A percentile compares a stretch with the other conserved stretches of the same genome.
These are phyloP conservation scores for Botrytis byssoidea DNA, from an alignment of 2,329 filamentous ascomycete species.

Conservation along the genomic window DNA sequence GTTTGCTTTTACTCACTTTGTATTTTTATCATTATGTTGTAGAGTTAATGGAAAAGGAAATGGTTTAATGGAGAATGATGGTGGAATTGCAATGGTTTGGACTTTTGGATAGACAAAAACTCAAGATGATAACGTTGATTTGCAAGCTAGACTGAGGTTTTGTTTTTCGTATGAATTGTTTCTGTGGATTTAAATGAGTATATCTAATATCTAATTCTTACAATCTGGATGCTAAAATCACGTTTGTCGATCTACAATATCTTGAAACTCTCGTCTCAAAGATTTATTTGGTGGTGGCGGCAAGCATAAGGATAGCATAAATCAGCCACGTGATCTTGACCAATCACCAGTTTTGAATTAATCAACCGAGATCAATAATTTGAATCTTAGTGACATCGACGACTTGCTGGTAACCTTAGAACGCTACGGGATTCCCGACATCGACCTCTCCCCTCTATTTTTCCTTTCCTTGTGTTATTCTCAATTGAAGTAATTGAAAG, in stretches of 20 bases:
- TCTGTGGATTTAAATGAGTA: not conserved
- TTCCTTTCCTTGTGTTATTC: not conserved
- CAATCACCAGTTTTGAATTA: conserved; percentile 21
- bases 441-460: not conserved
- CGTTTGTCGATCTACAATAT: not conserved
- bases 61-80: not conserved
- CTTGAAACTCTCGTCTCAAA: not conserved
- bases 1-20: not conserved
- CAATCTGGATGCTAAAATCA: not conserved
- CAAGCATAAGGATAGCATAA: not conserved
- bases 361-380: conserved; percentile 21
- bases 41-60: conserved; percentile 14
- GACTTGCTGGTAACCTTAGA: conserved; percentile 5
- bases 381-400: conserved; percentile 16
- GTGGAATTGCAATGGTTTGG: conserved; percentile 15
- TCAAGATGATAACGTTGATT: not conserved
- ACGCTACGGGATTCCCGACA: conserved; percentile 4
- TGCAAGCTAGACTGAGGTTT: not conserved
- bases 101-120: conserved; percentile 19
- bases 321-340: conserved; percentile 12
- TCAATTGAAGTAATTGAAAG: not conserved
- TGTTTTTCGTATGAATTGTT: not conserved
- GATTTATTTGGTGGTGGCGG: not conserved
- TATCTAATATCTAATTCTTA: not conserved
- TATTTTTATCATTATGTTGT: conserved; percentile 14